phyloP scores from a whole-genome alignment of 2,329 filamentous ascomycete genomes.

The Mycosphaerella arachidis region DNA sequence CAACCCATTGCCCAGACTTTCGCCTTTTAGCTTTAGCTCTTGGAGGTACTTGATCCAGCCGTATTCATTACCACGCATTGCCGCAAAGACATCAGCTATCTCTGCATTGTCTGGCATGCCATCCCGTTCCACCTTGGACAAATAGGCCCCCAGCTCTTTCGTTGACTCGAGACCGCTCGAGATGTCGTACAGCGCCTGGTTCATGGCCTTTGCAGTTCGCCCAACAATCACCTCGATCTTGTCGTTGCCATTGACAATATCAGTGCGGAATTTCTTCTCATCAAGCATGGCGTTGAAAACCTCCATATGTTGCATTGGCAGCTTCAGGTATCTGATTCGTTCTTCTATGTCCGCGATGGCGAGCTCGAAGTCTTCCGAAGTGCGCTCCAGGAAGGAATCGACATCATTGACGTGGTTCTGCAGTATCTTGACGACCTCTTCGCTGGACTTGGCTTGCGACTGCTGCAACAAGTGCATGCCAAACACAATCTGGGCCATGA shows the following conservation, averaged over 20 bases:
- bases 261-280: conserved; percentile 73
- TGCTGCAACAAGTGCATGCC: conserved; percentile 84
- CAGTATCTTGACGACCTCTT: conserved; percentile 81
- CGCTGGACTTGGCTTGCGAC: conserved; percentile 80
- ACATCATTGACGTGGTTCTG: conserved; percentile 92
- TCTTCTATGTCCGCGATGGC: conserved; percentile 75
- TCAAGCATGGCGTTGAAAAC: conserved; percentile 86
- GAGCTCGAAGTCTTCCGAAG: conserved; percentile 76
- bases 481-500: conserved; percentile 88
- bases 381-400: conserved; percentile 82
- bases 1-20: conserved; percentile 64
- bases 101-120: conserved; percentile 56
- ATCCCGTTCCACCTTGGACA: conserved; percentile 54
- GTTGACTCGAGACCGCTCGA: conserved; percentile 72
- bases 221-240: conserved; percentile 84
- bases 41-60: conserved; percentile 81
- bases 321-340: conserved; percentile 71
- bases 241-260: conserved; percentile 82
- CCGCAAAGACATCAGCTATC: conserved; percentile 70
- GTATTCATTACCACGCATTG: conserved; percentile 89
- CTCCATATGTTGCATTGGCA: conserved; percentile 76
- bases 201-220: conserved; percentile 70
- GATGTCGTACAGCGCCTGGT: conserved; percentile 74
- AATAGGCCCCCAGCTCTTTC: conserved; percentile 70
- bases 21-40: conserved; percentile 68